These are phyloP conservation scores for Scutellaria barbata DNA, from an alignment of 257 asterid genomes.

Conservation along the genomic window DNA sequence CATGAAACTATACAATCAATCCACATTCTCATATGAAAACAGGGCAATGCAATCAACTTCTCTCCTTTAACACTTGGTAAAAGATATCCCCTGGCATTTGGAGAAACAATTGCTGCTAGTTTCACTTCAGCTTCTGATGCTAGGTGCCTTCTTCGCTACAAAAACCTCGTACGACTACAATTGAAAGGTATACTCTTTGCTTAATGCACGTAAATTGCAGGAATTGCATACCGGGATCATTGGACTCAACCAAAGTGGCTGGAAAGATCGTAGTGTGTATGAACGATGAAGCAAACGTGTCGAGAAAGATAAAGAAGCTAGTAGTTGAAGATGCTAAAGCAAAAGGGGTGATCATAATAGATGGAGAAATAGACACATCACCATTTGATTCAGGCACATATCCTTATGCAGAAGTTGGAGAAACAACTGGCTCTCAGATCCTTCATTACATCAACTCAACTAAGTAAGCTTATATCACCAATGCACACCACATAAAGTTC, in stretches of 20 bases:
- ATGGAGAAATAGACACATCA: slow-evolving; percentile 37
- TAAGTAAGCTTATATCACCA: slow-evolving; percentile 41
- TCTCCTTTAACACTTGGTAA: slow-evolving; percentile 42
- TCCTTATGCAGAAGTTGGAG: slow-evolving; percentile 64
- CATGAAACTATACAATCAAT: neutral
- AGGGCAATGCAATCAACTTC: slow-evolving; percentile 75
- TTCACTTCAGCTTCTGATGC: slow-evolving; percentile 61
- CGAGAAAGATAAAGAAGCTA: slow-evolving; percentile 58
- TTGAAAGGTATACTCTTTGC: neutral
- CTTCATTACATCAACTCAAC: slow-evolving; percentile 70
- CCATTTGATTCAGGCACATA: slow-evolving; percentile 67
- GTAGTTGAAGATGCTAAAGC: slow-evolving; percentile 68
- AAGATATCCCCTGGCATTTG: slow-evolving; percentile 60
- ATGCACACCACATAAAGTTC: no score
- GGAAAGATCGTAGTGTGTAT: slow-evolving; percentile 71
- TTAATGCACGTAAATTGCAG: slow-evolving; percentile 38
- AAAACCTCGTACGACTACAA: neutral
- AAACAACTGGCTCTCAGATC: slow-evolving; percentile 43
- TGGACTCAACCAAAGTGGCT: slow-evolving; percentile 53
- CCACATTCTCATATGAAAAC: neutral
- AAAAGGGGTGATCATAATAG: slow-evolving; percentile 64
- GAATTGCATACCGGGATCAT: slow-evolving; percentile 71
- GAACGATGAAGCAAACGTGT: slow-evolving; percentile 48
- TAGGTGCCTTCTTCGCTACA: slow-evolving; percentile 41
- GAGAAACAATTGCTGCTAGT: slow-evolving; percentile 49